Percentiles rank a stretch among this genome's conserved stretches.
Conservation (phyloP, 108 stramenopile genomes). For the Skeletonema costatum region DNA sequence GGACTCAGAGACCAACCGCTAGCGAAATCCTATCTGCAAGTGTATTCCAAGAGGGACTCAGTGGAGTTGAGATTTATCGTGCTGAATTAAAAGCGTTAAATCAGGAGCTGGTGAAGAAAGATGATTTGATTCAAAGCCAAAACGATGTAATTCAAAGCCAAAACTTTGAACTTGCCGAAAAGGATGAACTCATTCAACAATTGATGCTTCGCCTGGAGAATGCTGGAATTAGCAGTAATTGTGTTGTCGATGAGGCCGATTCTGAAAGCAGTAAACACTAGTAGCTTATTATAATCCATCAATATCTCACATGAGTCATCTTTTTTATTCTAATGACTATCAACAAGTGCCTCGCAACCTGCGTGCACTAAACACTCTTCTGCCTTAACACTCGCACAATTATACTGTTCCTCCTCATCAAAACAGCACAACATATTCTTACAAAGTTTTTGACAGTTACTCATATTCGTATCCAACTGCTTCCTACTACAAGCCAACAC, state of each 20-base stretch:
- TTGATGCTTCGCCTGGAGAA: constrained; percentile 34
- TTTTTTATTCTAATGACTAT: background rate
- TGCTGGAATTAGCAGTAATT: background rate
- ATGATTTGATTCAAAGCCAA: constrained; percentile 32
- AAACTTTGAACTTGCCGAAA: constrained; percentile 33
- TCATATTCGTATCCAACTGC: background rate
- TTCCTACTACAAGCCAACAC: background rate
- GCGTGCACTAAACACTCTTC: background rate
- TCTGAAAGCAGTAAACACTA: background rate
- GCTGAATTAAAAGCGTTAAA: constrained; percentile 40
- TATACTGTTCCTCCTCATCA: background rate
- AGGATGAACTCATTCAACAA: constrained; percentile 40
- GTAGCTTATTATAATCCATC: no score
- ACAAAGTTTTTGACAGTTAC: background rate
- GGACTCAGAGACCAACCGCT: constrained; percentile 64
- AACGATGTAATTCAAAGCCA: constrained; percentile 9
- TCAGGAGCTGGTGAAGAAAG: constrained; percentile 25
- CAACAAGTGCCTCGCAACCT: background rate
- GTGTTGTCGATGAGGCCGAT: background rate
- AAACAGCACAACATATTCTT: background rate
- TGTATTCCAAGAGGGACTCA: constrained; percentile 40
- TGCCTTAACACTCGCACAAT: background rate
- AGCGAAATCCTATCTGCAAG: constrained; percentile 36
- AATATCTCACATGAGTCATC: no score
- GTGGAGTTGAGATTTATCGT: constrained; percentile 28